Conservation (phyloP, 2,329 filamentous ascomycete genomes). For the Akanthomyces lecanii region DNA sequence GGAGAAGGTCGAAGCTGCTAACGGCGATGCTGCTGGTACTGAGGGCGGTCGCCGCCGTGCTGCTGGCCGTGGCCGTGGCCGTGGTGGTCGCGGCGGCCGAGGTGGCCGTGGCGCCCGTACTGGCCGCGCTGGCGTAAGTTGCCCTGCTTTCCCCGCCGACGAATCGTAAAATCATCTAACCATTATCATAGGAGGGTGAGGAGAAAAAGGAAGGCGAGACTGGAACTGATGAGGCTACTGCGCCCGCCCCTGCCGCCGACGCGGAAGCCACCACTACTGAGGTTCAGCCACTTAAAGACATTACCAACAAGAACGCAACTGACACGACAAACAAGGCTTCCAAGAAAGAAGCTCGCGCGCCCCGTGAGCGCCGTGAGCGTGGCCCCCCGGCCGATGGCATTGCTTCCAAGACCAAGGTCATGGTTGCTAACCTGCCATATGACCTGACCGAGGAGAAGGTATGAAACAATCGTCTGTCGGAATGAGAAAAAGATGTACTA, state of each 20-base stretch:
- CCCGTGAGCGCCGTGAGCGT: conserved; percentile 66
- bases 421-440: conserved; percentile 99
- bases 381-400: conserved; percentile 96
- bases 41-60: conserved; percentile 61
- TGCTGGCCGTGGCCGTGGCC: conserved; percentile 63
- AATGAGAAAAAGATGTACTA: conserved; percentile 13
- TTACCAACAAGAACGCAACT: conserved; percentile 55
- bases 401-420: conserved; percentile 99
- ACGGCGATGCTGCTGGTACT: conserved; percentile 69
- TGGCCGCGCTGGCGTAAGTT: conserved; percentile 40
- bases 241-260: conserved; percentile 38
- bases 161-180: background rate
- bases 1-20: conserved; percentile 70
- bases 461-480: conserved; percentile 19
- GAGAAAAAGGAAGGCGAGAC: conserved; percentile 45
- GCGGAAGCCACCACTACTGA: conserved; percentile 47
- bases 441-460: conserved; percentile 98
- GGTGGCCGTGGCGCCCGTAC: conserved; percentile 54
- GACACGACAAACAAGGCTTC: conserved; percentile 58
- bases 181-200: conserved; percentile 31
- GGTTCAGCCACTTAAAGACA: conserved; percentile 56
- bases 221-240: conserved; percentile 34
- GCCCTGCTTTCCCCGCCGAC: background rate
- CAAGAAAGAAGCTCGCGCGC: conserved; percentile 50
- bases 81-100: conserved; percentile 65